These are phyloP conservation scores for Encephalitozoon romaleae DNA, from an alignment of 371 early-diverging fungal genomes.

Conservation along the genomic window DNA sequence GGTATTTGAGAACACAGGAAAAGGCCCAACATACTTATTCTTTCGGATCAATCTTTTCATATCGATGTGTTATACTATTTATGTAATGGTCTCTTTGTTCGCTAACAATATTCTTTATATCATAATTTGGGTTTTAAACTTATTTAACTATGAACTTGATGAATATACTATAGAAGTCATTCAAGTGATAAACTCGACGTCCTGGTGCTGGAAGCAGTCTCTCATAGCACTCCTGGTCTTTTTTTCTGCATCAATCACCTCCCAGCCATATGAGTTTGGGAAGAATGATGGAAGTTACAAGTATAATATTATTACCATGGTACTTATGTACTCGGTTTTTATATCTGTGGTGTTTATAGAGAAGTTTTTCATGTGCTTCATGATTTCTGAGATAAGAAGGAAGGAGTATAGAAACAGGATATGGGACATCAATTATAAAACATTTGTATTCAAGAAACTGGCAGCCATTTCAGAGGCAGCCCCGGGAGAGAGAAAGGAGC, in stretches of 20 bases:
- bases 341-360: constrained; percentile 49
- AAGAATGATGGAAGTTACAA: neutral
- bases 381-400: constrained; percentile 51
- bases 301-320: constrained; percentile 31
- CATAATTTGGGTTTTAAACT: constrained; percentile 16
- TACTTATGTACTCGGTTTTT: constrained; percentile 44
- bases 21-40: constrained; percentile 10
- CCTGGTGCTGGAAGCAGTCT: constrained; percentile 19
- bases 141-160: constrained; percentile 19
- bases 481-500: neutral
- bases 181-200: constrained; percentile 26
- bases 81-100: constrained; percentile 9
- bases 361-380: constrained; percentile 53
- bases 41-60: constrained; percentile 37
- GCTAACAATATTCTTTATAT: constrained; percentile 49
- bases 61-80: constrained; percentile 43
- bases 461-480: constrained; percentile 37
- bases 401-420: constrained; percentile 50
- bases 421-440: constrained; percentile 58
- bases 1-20: neutral
- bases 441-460: constrained; percentile 56
- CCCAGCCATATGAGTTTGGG: constrained; percentile 37
- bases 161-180: constrained; percentile 23
- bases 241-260: constrained; percentile 26
- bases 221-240: constrained; percentile 45